A percentile compares a stretch with the other conserved stretches of the same genome.
Conservation (phyloP, 1,284 basidiomycete species). For the Violaceomyces palustris region DNA sequence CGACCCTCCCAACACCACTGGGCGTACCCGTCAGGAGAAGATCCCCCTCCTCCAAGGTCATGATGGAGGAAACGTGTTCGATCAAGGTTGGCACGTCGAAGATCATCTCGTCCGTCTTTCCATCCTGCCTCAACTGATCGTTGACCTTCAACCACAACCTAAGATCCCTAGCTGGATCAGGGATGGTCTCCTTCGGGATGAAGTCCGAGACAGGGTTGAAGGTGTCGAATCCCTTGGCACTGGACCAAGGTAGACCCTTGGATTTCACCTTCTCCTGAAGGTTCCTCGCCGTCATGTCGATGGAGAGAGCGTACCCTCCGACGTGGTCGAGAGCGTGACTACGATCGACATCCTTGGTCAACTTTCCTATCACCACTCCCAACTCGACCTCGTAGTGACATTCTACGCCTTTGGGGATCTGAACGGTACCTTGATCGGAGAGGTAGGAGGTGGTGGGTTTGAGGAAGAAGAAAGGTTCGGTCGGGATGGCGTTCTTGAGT, state of each 20-base stretch:
- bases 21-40: constrained; percentile 58
- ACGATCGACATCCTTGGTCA: constrained; percentile 72
- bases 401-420: constrained; percentile 77
- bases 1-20: constrained; percentile 75
- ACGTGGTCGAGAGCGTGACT: constrained; percentile 71
- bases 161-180: constrained; percentile 72
- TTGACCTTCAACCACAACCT: constrained; percentile 79
- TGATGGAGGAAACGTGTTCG: constrained; percentile 86
- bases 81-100: constrained; percentile 86
- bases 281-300: constrained; percentile 94
- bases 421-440: constrained; percentile 66
- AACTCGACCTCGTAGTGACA: constrained; percentile 97
- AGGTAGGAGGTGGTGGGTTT: constrained; percentile 92
- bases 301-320: constrained; percentile 87
- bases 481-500: constrained; percentile 80
- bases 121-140: constrained; percentile 74
- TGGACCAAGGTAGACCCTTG: constrained; percentile 86
- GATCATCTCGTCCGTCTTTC: constrained; percentile 84
- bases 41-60: constrained; percentile 76
- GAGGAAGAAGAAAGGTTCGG: constrained; percentile 96
- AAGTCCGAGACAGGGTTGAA: constrained; percentile 74
- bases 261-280: constrained; percentile 89
- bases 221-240: constrained; percentile 85
- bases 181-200: constrained; percentile 68
- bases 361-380: constrained; percentile 77